These are phyloP conservation scores for Malassezia pachydermatis DNA, from an alignment of 1,284 basidiomycete species.

Conservation along the genomic window DNA sequence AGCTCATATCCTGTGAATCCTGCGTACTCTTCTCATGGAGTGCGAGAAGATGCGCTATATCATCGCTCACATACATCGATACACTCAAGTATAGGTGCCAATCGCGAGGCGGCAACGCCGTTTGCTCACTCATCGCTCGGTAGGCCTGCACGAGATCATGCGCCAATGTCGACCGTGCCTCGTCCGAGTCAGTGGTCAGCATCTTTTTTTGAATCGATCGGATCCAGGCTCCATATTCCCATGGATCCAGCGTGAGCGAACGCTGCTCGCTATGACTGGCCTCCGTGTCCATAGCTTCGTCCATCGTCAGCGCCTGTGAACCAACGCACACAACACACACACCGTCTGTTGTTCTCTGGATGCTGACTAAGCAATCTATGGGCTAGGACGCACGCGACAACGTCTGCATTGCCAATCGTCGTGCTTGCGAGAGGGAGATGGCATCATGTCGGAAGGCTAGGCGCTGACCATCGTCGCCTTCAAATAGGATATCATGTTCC, in stretches of 20 bases:
- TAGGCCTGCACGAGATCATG: background rate
- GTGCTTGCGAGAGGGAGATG: conserved; percentile 41
- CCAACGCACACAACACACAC: background rate
- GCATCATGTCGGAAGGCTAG: conserved; percentile 38
- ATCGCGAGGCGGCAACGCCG: conserved; percentile 11
- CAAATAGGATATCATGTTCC: conserved; percentile 27
- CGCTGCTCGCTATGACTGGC: too few relatives aligned
- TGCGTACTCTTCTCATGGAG: conserved; percentile 21
- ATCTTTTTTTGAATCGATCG: conserved; percentile 10
- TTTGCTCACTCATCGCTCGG: background rate
- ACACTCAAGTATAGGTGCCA: conserved; percentile 18
- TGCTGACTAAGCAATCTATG: conserved; percentile 6
- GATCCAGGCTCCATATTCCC: conserved; percentile 9
- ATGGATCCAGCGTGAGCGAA: conserved; percentile 12
- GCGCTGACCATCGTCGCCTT: conserved; percentile 42
- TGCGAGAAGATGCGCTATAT: conserved; percentile 16
- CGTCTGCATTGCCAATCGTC: conserved; percentile 6
- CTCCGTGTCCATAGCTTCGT: conserved; percentile 9
- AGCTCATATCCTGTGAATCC: conserved; percentile 9
- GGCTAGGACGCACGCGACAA: conserved; percentile 4
- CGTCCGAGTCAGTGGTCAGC: conserved; percentile 3
- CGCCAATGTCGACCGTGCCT: background rate
- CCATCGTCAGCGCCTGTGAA: background rate
- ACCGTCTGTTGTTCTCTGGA: too few relatives aligned
- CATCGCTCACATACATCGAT: background rate